phyloP scores from a whole-genome alignment of 1,284 basidiomycete genomes.

The Chondrostereum purpureum region DNA sequence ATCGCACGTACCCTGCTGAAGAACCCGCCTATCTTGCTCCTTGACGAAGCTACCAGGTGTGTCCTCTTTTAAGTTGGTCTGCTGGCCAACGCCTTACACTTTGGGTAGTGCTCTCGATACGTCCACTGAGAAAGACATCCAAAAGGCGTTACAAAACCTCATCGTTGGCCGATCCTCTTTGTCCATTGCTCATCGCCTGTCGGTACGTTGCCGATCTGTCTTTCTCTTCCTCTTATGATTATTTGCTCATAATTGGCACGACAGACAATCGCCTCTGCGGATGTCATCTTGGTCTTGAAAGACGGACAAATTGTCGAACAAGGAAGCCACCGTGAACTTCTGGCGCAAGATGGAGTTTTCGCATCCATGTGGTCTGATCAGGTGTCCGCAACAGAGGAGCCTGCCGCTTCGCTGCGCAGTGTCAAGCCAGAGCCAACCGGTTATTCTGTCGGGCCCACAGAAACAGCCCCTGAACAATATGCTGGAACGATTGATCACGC shows the following conservation, averaged over 20 bases:
- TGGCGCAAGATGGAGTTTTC: conserved; percentile 64
- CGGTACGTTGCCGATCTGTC: conserved; percentile 44
- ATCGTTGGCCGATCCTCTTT: conserved; percentile 67
- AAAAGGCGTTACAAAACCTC: conserved; percentile 72
- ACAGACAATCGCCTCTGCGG: conserved; percentile 71
- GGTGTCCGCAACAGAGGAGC: conserved; percentile 51
- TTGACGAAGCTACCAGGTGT: conserved; percentile 79
- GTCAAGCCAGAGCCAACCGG: conserved; percentile 36
- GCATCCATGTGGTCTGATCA: conserved; percentile 82
- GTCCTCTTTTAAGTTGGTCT: conserved; percentile 7
- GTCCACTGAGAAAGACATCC: conserved; percentile 79
- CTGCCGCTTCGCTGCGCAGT: conserved; percentile 24
- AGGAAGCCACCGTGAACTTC: conserved; percentile 68
- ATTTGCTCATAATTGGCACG: too few relatives aligned
- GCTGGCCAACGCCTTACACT: conserved; percentile 1
- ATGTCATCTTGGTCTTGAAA: conserved; percentile 75
- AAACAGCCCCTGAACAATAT: conserved; percentile 11
- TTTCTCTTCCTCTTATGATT: conserved; percentile 12
- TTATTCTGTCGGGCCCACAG: conserved; percentile 27
- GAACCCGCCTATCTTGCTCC: conserved; percentile 74
- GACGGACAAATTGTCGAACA: conserved; percentile 78
- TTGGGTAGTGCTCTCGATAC: conserved; percentile 67
- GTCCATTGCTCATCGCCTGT: conserved; percentile 75
- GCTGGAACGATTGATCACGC: conserved; percentile 6
- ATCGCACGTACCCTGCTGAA: conserved; percentile 84